Base-by-base conservation (phyloP, 768 basidiomycete species). In the Goffeauzyma gilvescens region DNA sequence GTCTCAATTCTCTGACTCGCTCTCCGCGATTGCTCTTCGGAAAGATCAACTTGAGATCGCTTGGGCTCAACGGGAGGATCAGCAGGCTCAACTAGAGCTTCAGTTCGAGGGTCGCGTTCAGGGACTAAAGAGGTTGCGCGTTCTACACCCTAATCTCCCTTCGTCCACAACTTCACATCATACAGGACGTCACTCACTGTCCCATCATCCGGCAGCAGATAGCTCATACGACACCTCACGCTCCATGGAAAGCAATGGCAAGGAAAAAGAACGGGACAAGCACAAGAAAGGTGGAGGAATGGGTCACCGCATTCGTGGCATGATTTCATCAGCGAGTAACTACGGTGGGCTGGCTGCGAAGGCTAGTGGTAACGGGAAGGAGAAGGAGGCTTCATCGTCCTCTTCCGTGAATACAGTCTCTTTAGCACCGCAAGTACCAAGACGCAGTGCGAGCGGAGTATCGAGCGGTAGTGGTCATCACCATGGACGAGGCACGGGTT, bases 241-340 rank as follows among this genome's bases (percentile, higher is more conserved):
- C 32, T 18, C 32, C 28, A 30, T 30, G 28, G 9, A 9, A 15
- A 30, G 9, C 28, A 9, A 15, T 9, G 9, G 10, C 10, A 30
- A 30, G 9, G 10, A 15, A 15, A 30, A 30, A 30, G 28, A 30
- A 9, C 28, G 15, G 9, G 10, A 30, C n/a, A 30, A 22, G 17
- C 36, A 38, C 18, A 48, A 43, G 36, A 48, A 48, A 37, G 13
- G 22, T 21, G 14, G 22, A 3, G 46, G 46, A 6, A 39, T 48
- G 35, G 46, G 46, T 5, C 37, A 34, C 26, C 25, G 41, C 20
- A 41, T 48, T 10, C 38, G 27, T 17, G 41, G 41, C 9, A 48
- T 48, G 28, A 41, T 48, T 18, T 42, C 41, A 6, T 48, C 46
- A 13, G 40, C 41, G 8, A 34, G 41, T 9, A 33, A 42, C 6